Base-by-base conservation (phyloP, 805 yeast species). In the Candida montana region DNA sequence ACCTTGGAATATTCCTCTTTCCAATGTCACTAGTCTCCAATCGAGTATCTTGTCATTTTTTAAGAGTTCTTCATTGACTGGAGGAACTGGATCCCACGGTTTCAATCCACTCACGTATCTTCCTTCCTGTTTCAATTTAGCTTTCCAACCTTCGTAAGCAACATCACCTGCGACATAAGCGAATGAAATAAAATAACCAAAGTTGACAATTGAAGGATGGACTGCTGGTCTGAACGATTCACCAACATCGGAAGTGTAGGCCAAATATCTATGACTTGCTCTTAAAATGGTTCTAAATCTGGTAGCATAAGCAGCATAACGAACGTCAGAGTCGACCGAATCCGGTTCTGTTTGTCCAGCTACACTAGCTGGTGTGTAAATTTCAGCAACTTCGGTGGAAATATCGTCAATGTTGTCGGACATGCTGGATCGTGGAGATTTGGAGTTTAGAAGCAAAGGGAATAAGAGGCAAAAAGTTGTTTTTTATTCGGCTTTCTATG, bases 141-240 rank as follows among this genome's bases (percentile, higher is more conserved):
- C 80, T 55, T 74, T 80, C 89, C 91, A 85, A 2, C 84, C 69
- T 48, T 81, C 84, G 50, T 72, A 81, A 4, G 78, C 70, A 15
- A 83, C 90, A 63, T 86, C 95, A 10, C 88, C 89, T 8, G 81
- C 53, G 18, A 85, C 69, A 55, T 85, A 85, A 1, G 75, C 63
- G 93, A 93, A 86, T 7, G 89, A 80, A 32, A 85, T 64, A 29
- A 79, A 87, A 58, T 85, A 85, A 23, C 91, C 81, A 3, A 75
- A 46, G 12, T 64, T 69, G 16, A 85, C 93, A n/a, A 81, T 44
- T 27, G 52, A 49, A 1, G 90, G 89, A 52, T 79, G 81, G 4
- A 86, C 90, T 10, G 85, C 81, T 1, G 93, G 93, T 40, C 95
- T 71, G 64, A 85, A 86, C 10, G 90, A 81, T 57, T 85, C 95